Evolutionary conservation across 768 basidiomycete species (phyloP), one percentile per base, ranked within the genome.

Genomic region (Chlorophyllum brunneum): DNA sequence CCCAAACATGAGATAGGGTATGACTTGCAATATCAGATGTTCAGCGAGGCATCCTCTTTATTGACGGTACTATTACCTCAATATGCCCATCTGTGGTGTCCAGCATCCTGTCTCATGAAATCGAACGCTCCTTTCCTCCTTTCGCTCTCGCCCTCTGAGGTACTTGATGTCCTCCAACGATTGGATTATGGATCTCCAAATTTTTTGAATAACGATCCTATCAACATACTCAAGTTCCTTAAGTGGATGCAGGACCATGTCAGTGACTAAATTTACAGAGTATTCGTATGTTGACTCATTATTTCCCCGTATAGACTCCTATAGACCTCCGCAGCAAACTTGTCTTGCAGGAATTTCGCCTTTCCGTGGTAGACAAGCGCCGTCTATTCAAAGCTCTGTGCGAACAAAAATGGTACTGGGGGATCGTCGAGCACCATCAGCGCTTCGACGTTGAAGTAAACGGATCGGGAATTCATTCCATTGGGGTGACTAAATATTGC

Each of bases 381-480:
- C 20, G 47, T 16, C 27, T 48, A 13, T 48, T 48, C 26, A 37
- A 48, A 16, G 47, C 47, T 20, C 36, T 48, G 4, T 48, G 47
- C 11, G 37, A 38, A 38, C 24, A 26, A 23, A 37, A 48, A 13
- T 48, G 47, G 47, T 48, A 38, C 15, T 18, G 26, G 18, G 36
- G 26, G 34, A 38, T 48, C 47, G 39, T 15, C 5, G 36, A 48
- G 27, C 5, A 20, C 0, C 10, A 38, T 20, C 23, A 20, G 36
- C 24, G 36, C 37, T 48, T 48, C 23, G n/a, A 38, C 2, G 24
- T 38, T 16, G 47, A 48, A 11, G 7, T 18, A 4, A 8, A 48
- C 13, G 47, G 8, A 7, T 15, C 13, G 13, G 34, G 47, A 23
- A 15, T 48, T 15, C 24, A 22, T n/a, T 16, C 13, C 4, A 37